Evolutionary conservation across 1,284 basidiomycete genomes (phyloP).

Genomic region (Dichomitus squalens): DNA sequence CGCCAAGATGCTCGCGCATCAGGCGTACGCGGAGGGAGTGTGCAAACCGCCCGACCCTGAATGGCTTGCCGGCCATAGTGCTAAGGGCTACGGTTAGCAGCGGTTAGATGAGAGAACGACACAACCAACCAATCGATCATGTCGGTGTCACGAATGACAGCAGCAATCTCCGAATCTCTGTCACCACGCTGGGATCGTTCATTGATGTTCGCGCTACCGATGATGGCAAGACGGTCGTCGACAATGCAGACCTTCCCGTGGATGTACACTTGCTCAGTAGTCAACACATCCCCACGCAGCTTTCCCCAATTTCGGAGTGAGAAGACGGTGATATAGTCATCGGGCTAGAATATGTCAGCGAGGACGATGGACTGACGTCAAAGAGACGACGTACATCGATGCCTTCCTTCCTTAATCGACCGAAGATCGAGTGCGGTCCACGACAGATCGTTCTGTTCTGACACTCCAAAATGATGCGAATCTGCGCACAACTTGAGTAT

Average conservation of each 20-base stretch:
- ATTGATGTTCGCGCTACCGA: conserved; percentile 99
- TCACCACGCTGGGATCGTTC: conserved; percentile 96
- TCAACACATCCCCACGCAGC: conserved; percentile 81
- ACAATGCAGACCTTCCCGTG: conserved; percentile 92
- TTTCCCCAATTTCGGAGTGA: conserved; percentile 94
- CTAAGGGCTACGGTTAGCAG: conserved; percentile 41
- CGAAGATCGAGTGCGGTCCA: conserved; percentile 93
- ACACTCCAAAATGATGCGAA: conserved; percentile 92
- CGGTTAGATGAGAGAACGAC: background rate
- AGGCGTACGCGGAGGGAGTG: conserved; percentile 92
- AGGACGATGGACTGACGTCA: background rate
- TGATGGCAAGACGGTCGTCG: conserved; percentile 95
- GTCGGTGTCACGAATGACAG: conserved; percentile 94
- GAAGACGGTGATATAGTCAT: conserved; percentile 93
- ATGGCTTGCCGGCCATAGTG: conserved; percentile 93
- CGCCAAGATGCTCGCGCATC: conserved; percentile 96
- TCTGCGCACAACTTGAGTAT: conserved; percentile 44
- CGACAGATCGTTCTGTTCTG: conserved; percentile 90
- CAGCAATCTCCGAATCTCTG: conserved; percentile 94
- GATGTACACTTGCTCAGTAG: conserved; percentile 93
- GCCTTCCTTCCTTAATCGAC: conserved; percentile 82
- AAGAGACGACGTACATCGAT: conserved; percentile 69
- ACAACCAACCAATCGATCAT: conserved; percentile 82
- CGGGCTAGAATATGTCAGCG: conserved; percentile 52
- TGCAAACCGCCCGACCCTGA: conserved; percentile 95